Percentiles rank a stretch among this genome's conserved stretches.
Evolutionary conservation across 768 basidiomycete genomes (phyloP).

Genomic region (Suillus americanus): DNA sequence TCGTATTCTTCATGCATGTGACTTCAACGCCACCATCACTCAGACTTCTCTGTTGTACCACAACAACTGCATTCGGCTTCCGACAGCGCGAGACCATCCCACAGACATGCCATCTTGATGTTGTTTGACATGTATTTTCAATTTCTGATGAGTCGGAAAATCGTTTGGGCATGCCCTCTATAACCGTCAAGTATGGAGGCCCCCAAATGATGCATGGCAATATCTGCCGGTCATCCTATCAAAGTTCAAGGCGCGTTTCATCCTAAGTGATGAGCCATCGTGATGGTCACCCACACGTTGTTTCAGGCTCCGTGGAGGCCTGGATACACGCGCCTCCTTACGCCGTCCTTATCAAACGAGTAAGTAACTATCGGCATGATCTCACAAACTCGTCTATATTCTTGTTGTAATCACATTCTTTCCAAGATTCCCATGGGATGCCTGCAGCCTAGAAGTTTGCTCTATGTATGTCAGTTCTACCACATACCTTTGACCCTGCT

Average conservation of each 20-base stretch:
- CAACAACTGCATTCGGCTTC: neutral
- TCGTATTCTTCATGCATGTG: neutral
- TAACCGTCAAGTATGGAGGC: neutral
- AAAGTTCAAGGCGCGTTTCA: neutral
- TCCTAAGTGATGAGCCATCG: neutral
- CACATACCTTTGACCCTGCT: conserved; percentile 4
- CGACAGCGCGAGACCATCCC: neutral
- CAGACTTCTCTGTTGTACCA: neutral
- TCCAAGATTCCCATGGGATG: neutral
- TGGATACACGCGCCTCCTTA: neutral
- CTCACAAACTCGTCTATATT: neutral
- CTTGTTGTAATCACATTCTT: conserved; percentile 2
- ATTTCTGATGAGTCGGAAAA: neutral
- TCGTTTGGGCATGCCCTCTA: neutral
- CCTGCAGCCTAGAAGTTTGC: neutral
- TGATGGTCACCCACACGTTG: no score
- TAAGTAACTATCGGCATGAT: neutral
- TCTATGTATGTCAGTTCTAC: neutral
- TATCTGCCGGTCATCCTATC: neutral
- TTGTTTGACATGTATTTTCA: neutral
- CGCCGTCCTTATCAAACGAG: neutral
- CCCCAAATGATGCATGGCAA: neutral
- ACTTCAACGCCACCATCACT: neutral
- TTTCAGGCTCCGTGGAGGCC: neutral
- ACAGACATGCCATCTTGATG: neutral